A percentile compares a stretch with the other conserved stretches of the same genome.
Evolutionary conservation across 2,329 filamentous ascomycete genomes (phyloP).

Genomic region (Fusarium papillatum): DNA sequence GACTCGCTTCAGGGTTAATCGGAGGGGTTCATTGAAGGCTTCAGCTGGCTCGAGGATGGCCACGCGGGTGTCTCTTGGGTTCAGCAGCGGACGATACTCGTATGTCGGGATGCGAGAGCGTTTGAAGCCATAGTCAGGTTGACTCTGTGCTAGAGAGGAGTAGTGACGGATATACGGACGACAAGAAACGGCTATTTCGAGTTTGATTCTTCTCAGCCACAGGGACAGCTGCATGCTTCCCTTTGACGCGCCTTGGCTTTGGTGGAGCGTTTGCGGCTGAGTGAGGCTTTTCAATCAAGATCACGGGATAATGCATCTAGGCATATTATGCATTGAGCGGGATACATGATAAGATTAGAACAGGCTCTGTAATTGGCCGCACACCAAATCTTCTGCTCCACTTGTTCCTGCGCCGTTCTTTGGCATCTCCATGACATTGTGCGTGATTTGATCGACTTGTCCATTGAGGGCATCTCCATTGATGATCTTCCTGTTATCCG

Average conservation of each 20-base stretch:
- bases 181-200: not conserved
- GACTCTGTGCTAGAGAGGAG: not conserved
- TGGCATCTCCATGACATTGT: not conserved
- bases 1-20: slow-evolving; percentile 18
- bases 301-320: not conserved
- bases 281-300: not conserved
- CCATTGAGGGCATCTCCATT: not conserved
- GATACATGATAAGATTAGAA: not conserved
- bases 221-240: slow-evolving; percentile 11
- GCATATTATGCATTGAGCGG: not conserved
- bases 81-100: slow-evolving; percentile 12
- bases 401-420: not conserved
- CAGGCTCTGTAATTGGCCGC: not conserved
- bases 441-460: not conserved
- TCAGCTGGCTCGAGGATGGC: slow-evolving; percentile 25
- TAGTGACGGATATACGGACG: not conserved
- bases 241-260: not conserved
- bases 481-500: not conserved
- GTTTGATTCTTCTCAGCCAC: not conserved
- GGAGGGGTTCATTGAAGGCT: slow-evolving; percentile 13
- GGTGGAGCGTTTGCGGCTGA: not conserved
- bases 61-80: slow-evolving; percentile 13
- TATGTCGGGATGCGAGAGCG: slow-evolving; percentile 13
- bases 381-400: not conserved
- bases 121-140: slow-evolving; percentile 22